Conservation (phyloP, 805 yeast genomes). For the Teunomyces gatunensis region DNA sequence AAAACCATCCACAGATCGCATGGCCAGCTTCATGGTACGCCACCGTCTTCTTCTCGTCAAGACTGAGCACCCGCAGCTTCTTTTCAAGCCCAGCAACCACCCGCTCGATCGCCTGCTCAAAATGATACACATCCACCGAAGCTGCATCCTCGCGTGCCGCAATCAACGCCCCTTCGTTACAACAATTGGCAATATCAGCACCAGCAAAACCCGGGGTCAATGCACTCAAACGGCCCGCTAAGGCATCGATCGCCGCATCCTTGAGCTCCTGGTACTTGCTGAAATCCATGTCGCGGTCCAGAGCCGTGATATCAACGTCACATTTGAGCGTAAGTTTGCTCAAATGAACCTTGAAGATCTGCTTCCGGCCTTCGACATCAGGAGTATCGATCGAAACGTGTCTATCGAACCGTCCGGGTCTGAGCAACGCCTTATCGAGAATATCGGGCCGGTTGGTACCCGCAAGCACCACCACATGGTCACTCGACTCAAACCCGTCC, state of each 20-base stretch:
- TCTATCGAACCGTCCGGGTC: conserved; percentile 95
- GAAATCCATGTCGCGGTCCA: conserved; percentile 38
- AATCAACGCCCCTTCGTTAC: conserved; percentile 91
- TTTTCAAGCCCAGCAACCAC: conserved; percentile 93
- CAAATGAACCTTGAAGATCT: conserved; percentile 79
- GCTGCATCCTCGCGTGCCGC: conserved; percentile 79
- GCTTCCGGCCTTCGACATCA: conserved; percentile 85
- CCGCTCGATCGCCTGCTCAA: conserved; percentile 90
- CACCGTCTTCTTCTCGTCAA: conserved; percentile 78
- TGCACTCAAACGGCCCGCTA: conserved; percentile 84
- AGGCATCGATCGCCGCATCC: conserved; percentile 47
- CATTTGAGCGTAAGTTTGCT: conserved; percentile 50
- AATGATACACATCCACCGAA: conserved; percentile 64
- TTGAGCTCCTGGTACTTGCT: conserved; percentile 39
- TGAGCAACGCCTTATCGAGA: conserved; percentile 80
- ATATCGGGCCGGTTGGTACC: conserved; percentile 95
- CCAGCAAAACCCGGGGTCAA: conserved; percentile 95
- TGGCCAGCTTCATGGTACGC: conserved; percentile 98
- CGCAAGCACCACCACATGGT: conserved; percentile 90
- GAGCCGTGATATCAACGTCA: conserved; percentile 35
- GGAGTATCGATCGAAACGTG: conserved; percentile 86
- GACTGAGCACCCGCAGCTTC: conserved; percentile 73
- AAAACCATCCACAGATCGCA: conserved; percentile 93
- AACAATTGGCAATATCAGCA: conserved; percentile 92
- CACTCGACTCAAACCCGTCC: conserved; percentile 89